Base-by-base conservation (phyloP, 2,329 filamentous ascomycete genomes). In the Fusarium gaditjirri region DNA sequence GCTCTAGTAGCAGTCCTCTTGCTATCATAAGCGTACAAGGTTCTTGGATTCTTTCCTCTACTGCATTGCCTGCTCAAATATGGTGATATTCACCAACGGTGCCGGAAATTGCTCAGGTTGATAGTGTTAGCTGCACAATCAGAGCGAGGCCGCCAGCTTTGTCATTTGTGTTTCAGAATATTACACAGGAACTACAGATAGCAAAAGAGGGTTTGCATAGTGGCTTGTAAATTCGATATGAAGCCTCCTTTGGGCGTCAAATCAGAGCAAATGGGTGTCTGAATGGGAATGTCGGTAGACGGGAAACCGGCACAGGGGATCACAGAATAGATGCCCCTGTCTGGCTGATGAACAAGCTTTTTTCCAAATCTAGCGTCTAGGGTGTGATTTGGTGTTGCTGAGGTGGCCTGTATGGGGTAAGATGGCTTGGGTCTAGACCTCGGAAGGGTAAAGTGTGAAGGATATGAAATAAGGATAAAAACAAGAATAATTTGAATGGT, bases 121-220 rank as follows among this genome's bases (percentile, higher is more conserved):
- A n/a, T 21, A 23, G 39, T 19, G n/a, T 50, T 35, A 50, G 47
- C 29, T 23, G 17, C 29, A 14, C 47, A 33, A 53, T 17, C 19
- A 38, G 19, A 21, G 33, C 19, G 33, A 39, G 25, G 33, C 25
- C 17, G 49, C 21, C 33, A 27, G 49, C 19, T 52, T 17, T 36
- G n/a, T 9, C 13, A 25, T 38, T n/a, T n/a, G 35, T 38, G 33
- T n/a, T 53, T 39, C 23, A 38, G 33, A 50, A 70, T 4, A 38
- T 58, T 47, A 39, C 70, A 73, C 35, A 39, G 17, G 50, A 64
- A 41, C 70, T 55, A 25, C 25, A 25, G 25, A 25, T 25, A 65
- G 46, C 5, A 60, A 54, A 16, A 77, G 76, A 54, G 79, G 74
- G 6, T 80, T 80, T 69, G 76, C 80, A 52, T 68, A 68, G 64